Conservation (phyloP, 176 grass and related monocot genomes). For the Zoysia pacifica region DNA sequence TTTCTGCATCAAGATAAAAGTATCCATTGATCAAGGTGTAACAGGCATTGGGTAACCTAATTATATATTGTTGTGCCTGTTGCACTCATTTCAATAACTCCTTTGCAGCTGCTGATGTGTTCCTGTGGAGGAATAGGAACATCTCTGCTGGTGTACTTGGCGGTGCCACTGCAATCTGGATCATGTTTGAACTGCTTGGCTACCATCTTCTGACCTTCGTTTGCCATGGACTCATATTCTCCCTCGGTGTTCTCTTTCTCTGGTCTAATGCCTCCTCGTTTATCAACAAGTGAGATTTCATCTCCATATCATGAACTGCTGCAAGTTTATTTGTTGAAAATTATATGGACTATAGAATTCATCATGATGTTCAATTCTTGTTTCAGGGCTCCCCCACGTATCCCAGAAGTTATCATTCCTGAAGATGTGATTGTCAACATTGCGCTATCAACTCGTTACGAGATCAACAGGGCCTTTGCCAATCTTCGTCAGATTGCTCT, state of each 20-base stretch:
- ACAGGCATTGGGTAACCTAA: background rate
- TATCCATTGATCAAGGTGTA: background rate
- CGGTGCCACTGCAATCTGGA: slow-evolving; percentile 68
- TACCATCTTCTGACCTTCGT: slow-evolving; percentile 85
- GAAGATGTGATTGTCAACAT: slow-evolving; percentile 70
- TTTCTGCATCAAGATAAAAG: background rate
- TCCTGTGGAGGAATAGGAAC: slow-evolving; percentile 95
- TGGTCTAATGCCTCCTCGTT: slow-evolving; percentile 85
- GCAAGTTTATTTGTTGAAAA: background rate
- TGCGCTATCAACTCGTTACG: slow-evolving; percentile 60
- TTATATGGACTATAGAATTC: background rate
- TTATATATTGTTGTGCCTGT: background rate
- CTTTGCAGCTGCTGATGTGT: slow-evolving; percentile 87
- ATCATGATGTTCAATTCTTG: slow-evolving; percentile 1
- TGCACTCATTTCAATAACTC: slow-evolving; percentile 13
- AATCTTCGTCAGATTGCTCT: slow-evolving; percentile 74
- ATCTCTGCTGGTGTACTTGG: slow-evolving; percentile 85
- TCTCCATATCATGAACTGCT: background rate
- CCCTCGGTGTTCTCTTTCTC: slow-evolving; percentile 74
- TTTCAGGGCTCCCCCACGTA: slow-evolving; percentile 70
- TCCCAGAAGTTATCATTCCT: slow-evolving; percentile 66
- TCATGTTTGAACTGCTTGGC: slow-evolving; percentile 78
- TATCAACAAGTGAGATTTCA: slow-evolving; percentile 72
- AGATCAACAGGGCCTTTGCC: slow-evolving; percentile 72
- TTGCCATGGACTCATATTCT: slow-evolving; percentile 82